A percentile compares a stretch with the other conserved stretches of the same genome.
Conservation (phyloP, 305 asterid genomes). For the Fraxinus sp. region DNA sequence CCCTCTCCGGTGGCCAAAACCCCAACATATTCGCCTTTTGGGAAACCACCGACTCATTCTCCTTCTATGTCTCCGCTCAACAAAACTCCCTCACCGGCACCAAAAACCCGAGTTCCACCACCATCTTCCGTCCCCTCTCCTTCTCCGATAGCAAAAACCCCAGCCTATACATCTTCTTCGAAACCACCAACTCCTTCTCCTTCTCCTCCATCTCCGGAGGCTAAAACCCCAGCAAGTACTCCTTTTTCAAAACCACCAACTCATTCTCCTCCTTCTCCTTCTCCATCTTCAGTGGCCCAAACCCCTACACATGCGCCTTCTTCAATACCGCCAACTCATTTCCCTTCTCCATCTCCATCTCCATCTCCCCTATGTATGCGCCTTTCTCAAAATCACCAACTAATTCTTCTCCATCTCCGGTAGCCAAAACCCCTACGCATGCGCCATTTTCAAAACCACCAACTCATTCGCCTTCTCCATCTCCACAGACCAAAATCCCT, state of each 20-base stretch:
- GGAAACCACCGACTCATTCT: neutral
- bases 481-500: neutral
- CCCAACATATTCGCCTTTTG: neutral
- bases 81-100: constrained; percentile 10
- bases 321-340: neutral
- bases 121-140: neutral
- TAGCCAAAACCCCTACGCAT: neutral
- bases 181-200: constrained; percentile 1
- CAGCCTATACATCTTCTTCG: neutral
- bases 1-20: neutral
- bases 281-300: neutral
- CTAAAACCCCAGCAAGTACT: neutral
- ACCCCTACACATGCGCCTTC: neutral
- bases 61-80: neutral
- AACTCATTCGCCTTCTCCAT: constrained; percentile 10
- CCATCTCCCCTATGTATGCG: neutral
- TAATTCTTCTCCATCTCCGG: neutral
- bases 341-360: neutral
- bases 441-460: neutral
- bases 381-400: neutral
- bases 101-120: neutral
- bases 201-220: neutral
- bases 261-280: neutral
- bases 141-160: neutral
- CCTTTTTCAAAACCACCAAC: constrained; percentile 2